phyloP scores from a whole-genome alignment of 805 yeast genomes.

The Zygosaccharomyces gambellarensis region DNA sequence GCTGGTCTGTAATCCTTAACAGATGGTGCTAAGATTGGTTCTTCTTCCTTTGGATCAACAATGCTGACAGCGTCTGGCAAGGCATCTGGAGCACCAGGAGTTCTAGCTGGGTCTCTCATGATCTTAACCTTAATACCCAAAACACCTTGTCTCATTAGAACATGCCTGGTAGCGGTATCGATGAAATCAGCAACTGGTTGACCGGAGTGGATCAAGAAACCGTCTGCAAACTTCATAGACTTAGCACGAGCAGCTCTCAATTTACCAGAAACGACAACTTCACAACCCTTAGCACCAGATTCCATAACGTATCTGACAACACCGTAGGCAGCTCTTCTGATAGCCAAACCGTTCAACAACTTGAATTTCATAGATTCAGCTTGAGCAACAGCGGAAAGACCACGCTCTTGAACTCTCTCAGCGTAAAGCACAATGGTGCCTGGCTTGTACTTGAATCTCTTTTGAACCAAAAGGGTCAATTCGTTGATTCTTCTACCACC shows the following conservation, averaged over 20 bases:
- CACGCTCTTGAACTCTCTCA: slow-evolving; percentile 99
- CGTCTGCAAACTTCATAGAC: slow-evolving; percentile 99
- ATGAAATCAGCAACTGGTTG: slow-evolving; percentile 99
- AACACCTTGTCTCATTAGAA: slow-evolving; percentile 99
- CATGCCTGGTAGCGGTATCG: slow-evolving; percentile 99
- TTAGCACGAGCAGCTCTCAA: slow-evolving; percentile 99
- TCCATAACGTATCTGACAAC: slow-evolving; percentile 99
- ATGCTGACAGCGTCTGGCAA: slow-evolving; percentile 94
- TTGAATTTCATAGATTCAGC: slow-evolving; percentile 98
- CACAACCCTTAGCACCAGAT: slow-evolving; percentile 99
- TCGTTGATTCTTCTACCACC: slow-evolving; percentile 99
- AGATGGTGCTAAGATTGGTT: slow-evolving; percentile 68
- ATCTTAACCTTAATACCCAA: slow-evolving; percentile 99
- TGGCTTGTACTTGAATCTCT: slow-evolving; percentile 96
- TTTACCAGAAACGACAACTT: slow-evolving; percentile 99
- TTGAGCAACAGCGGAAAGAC: slow-evolving; percentile 99
- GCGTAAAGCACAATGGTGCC: slow-evolving; percentile 93
- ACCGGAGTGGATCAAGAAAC: slow-evolving; percentile 99
- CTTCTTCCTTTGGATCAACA: slow-evolving; percentile 93
- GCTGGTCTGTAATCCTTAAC: slow-evolving; percentile 67
- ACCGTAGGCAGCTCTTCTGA: slow-evolving; percentile 99
- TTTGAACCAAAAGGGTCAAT: slow-evolving; percentile 93
- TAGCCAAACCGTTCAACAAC: slow-evolving; percentile 96
- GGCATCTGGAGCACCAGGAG: slow-evolving; percentile 80
- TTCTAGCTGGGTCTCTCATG: slow-evolving; percentile 95